phyloP scores from a whole-genome alignment of 306 rosid species.

The Coriaria nepalensis region DNA sequence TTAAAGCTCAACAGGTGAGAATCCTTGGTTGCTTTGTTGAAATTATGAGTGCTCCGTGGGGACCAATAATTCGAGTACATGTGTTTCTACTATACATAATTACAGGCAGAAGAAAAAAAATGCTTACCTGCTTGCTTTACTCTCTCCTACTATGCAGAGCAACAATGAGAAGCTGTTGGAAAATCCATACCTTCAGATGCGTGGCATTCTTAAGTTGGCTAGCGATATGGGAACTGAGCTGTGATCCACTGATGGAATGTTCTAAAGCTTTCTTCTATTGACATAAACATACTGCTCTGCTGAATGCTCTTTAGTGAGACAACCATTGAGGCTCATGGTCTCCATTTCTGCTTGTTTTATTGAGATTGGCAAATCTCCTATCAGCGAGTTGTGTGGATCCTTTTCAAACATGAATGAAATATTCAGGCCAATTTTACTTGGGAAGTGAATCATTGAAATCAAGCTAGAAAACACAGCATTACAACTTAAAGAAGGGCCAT shows the following conservation, averaged over 20 bases:
- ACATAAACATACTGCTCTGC: constrained; percentile 19
- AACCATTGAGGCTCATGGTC: constrained; percentile 19
- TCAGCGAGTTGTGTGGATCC: constrained; percentile 12
- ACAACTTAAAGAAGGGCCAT: constrained; percentile 6
- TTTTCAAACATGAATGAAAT: constrained; percentile 17
- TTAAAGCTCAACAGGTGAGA: constrained; percentile 95
- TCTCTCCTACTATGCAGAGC: constrained; percentile 42
- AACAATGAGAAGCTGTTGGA: constrained; percentile 95
- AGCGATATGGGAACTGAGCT: constrained; percentile 75
- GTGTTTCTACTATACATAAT: background rate
- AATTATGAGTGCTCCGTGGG: too few relatives aligned
- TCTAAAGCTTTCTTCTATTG: constrained; percentile 25
- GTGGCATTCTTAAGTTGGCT: constrained; percentile 95
- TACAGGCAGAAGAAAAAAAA: background rate
- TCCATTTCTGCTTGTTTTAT: constrained; percentile 12
- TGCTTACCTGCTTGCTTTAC: constrained; percentile 18
- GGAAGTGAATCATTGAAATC: constrained; percentile 17
- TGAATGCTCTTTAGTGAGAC: constrained; percentile 11
- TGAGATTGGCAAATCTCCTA: constrained; percentile 17
- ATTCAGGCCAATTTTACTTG: constrained; percentile 19
- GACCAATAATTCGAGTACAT: too few relatives aligned
- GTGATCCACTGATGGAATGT: constrained; percentile 30
- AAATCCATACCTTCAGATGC: constrained; percentile 99
- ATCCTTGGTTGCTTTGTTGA: too few relatives aligned
- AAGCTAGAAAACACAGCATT: constrained; percentile 18